A percentile compares a stretch with the other conserved stretches of the same genome.
These are phyloP conservation scores for Malus orientalis DNA, from an alignment of 306 rosid genomes.

Conservation along the genomic window DNA sequence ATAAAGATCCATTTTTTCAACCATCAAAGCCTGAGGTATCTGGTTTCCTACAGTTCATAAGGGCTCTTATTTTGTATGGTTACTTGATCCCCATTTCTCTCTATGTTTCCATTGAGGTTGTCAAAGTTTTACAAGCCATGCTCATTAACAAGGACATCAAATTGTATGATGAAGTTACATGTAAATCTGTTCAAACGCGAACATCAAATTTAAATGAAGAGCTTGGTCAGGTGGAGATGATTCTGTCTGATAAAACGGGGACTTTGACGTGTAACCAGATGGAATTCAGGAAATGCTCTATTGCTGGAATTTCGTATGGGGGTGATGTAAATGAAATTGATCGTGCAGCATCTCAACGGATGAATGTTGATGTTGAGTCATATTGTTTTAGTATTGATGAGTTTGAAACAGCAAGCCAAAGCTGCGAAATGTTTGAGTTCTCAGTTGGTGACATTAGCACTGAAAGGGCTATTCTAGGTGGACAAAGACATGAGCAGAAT, in stretches of 20 bases:
- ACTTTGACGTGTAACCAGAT: conserved; percentile 34
- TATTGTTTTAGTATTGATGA: conserved; percentile 5
- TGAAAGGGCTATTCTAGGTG: conserved; percentile 2
- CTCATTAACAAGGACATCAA: conserved; percentile 25
- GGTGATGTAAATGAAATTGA: conserved; percentile 16
- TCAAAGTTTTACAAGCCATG: conserved; percentile 28
- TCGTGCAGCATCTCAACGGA: conserved; percentile 16
- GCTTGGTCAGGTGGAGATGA: conserved; percentile 31
- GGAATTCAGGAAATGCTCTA: conserved; percentile 32
- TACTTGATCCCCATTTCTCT: conserved; percentile 35
- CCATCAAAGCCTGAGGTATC: neutral
- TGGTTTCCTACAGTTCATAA: conserved; percentile 18
- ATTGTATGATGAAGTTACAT: conserved; percentile 22
- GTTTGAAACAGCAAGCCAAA: neutral
- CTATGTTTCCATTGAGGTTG: conserved; percentile 31
- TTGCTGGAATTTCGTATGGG: conserved; percentile 34
- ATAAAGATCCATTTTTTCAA: neutral
- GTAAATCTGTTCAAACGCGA: conserved; percentile 13
- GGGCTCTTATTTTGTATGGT: conserved; percentile 26
- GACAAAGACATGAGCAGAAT: neutral
- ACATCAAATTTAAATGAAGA: conserved; percentile 30
- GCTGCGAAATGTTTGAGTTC: conserved; percentile 17
- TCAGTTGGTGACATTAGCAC: conserved; percentile 9
- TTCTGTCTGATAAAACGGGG: conserved; percentile 28
- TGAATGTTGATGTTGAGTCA: conserved; percentile 16